Base-by-base conservation (phyloP, 768 basidiomycete genomes). In the Flagelloscypha sp. region DNA sequence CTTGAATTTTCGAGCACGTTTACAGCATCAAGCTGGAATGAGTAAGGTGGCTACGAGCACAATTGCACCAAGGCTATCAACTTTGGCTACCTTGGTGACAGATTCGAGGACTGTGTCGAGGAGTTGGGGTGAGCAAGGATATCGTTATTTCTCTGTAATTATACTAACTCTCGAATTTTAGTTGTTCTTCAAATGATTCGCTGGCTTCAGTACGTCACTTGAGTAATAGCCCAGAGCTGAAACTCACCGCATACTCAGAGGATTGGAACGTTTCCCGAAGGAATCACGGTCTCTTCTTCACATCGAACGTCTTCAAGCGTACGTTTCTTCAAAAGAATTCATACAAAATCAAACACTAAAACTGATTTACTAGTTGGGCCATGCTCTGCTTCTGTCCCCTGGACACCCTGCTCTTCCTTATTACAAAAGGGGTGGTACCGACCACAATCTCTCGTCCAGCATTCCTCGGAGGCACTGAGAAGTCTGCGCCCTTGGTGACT, bases 311-410 rank as follows among this genome's bases (percentile, higher is more conserved):
- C 61, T 86, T 15, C 85, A 88, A 52, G 85, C 74, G 12, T 82
- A 71, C n/a, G n/a, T n/a, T n/a, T n/a, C n/a, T n/a, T n/a, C n/a
- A 72, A 65, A 10, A 23, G 17, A 6, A 32, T 12, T 11, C 17
- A 32, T 11, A 12, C 12, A 16, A 11, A 11, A 32, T 11, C 7
- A 5, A 19, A 3, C 11, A 12, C 7, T 16, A 12, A 15, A 32
- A 16, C 12, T 32, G 16, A 19, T 16, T 19, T 12, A 17, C 11
- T 32, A 12, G 55, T 35, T 57, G 70, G 65, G 58, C 80, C 2
- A 86, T 88, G 84, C 63, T 88, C 8, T 71, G 63, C 1, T 88
- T 81, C 59, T 88, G 81, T 49, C 86, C 84, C 1, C 65, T 88
- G 30, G 83, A 88, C 47, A 83, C 87, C 43, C 55, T 86, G 17